These are phyloP conservation scores for Pythium phragmitis DNA, from an alignment of 352 stramenopile species.

Conservation along the genomic window DNA sequence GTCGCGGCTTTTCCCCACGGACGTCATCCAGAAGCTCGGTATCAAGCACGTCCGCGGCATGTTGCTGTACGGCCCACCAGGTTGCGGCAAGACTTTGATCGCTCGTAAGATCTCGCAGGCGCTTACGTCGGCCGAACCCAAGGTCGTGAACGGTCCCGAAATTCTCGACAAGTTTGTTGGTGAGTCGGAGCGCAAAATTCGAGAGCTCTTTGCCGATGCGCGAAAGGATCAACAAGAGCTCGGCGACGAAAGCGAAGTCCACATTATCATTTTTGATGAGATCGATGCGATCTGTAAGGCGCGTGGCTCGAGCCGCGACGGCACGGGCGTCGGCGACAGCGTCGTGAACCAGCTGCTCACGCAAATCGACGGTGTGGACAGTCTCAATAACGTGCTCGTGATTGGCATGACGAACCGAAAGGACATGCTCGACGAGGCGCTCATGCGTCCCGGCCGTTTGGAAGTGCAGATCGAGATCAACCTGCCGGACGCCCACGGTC, in stretches of 20 bases:
- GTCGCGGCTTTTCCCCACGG: slow-evolving; percentile 95
- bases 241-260: slow-evolving; percentile 96
- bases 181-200: slow-evolving; percentile 98
- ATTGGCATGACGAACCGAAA: slow-evolving; percentile 99
- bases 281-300: slow-evolving; percentile 99
- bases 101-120: slow-evolving; percentile 96
- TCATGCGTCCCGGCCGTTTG: slow-evolving; percentile 97
- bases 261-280: slow-evolving; percentile 99
- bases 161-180: slow-evolving; percentile 99
- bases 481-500: slow-evolving; percentile 93
- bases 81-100: slow-evolving; percentile 97
- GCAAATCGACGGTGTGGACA: slow-evolving; percentile 99
- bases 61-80: slow-evolving; percentile 84
- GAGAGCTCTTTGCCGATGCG: slow-evolving; percentile 97
- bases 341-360: slow-evolving; percentile 99
- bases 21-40: slow-evolving; percentile 96
- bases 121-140: slow-evolving; percentile 94
- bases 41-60: slow-evolving; percentile 98
- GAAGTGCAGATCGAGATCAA: slow-evolving; percentile 99
- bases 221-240: slow-evolving; percentile 85
- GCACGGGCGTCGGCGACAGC: slow-evolving; percentile 96
- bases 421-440: slow-evolving; percentile 94
- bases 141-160: slow-evolving; percentile 99
- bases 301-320: slow-evolving; percentile 90
- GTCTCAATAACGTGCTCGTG: slow-evolving; percentile 99